Conservation (phyloP, 1,284 basidiomycete species). For the Cutaneotrichosporon curvatum region DNA sequence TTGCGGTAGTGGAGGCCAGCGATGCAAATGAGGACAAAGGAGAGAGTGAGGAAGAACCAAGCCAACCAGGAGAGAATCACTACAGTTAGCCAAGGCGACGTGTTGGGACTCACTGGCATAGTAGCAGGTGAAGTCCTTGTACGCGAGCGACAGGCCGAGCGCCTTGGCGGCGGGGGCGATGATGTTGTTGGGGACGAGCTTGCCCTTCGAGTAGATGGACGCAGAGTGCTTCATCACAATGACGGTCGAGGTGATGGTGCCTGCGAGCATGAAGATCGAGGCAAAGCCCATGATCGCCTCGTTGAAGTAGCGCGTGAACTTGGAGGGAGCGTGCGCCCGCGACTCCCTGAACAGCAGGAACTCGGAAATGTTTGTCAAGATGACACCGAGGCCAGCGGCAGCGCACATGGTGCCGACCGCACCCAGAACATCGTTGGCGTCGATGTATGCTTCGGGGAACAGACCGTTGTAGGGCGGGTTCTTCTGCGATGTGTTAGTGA, state of each 20-base stretch:
- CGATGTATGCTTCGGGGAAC: background rate
- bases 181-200: background rate
- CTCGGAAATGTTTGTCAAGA: slow-evolving; percentile 13
- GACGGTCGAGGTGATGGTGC: slow-evolving; percentile 8
- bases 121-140: slow-evolving; percentile 7
- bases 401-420: slow-evolving; percentile 5
- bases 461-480: background rate
- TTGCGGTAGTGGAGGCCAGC: slow-evolving; percentile 17
- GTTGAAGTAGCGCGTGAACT: slow-evolving; percentile 8
- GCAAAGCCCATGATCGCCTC: slow-evolving; percentile 10
- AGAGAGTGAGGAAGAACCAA: slow-evolving; percentile 9
- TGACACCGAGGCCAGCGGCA: slow-evolving; percentile 11
- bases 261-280: slow-evolving; percentile 10
- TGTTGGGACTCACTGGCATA: slow-evolving; percentile 5
- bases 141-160: slow-evolving; percentile 3
- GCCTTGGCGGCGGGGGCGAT: slow-evolving; percentile 4
- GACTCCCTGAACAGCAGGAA: slow-evolving; percentile 8
- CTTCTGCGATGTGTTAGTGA: background rate
- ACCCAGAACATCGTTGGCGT: slow-evolving; percentile 12
- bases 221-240: slow-evolving; percentile 2
- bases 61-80: slow-evolving; percentile 14
- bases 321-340: slow-evolving; percentile 7
- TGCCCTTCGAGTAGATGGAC: background rate
- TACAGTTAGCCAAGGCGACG: background rate
- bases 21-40: slow-evolving; percentile 6